Conservation (phyloP, 208 protist genomes). For the Acanthamoeba divionensis region DNA sequence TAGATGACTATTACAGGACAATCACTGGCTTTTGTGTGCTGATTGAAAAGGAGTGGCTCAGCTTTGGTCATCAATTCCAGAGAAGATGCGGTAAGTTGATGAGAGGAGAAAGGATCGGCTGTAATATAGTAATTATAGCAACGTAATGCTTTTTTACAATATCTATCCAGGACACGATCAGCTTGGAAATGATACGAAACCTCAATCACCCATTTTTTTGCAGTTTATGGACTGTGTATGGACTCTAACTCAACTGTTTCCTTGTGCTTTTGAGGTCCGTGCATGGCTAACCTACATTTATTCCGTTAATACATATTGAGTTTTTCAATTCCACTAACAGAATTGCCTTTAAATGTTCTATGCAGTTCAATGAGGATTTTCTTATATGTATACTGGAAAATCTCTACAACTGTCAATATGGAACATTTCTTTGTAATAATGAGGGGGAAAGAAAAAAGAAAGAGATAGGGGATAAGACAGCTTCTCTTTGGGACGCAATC, state of each 20-base stretch:
- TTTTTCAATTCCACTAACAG: too few species aligned
- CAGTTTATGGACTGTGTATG: slow-evolving; percentile 28
- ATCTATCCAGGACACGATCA: background rate
- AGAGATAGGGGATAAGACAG: background rate
- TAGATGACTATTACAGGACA: slow-evolving; percentile 94
- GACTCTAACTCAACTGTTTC: background rate
- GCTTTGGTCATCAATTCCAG: slow-evolving; percentile 93
- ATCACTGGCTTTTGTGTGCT: slow-evolving; percentile 88
- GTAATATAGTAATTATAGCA: background rate
- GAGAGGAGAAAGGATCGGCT: background rate
- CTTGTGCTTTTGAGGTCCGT: slow-evolving; percentile 81
- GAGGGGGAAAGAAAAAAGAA: background rate
- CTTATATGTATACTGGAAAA: slow-evolving; percentile 83
- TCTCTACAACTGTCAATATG: slow-evolving; percentile 81
- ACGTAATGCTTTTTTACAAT: background rate
- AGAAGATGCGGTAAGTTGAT: slow-evolving; percentile 78
- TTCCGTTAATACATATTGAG: background rate
- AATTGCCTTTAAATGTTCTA: too few species aligned
- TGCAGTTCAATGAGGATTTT: slow-evolving; percentile 87
- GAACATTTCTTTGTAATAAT: slow-evolving; percentile 65
- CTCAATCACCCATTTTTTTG: slow-evolving; percentile 30
- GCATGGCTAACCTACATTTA: background rate
- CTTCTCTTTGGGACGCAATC: background rate
- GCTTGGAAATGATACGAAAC: background rate
- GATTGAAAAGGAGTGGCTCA: slow-evolving; percentile 93